Evolutionary conservation across 1,284 basidiomycete species (phyloP).

Genomic region (Irpex sp.): DNA sequence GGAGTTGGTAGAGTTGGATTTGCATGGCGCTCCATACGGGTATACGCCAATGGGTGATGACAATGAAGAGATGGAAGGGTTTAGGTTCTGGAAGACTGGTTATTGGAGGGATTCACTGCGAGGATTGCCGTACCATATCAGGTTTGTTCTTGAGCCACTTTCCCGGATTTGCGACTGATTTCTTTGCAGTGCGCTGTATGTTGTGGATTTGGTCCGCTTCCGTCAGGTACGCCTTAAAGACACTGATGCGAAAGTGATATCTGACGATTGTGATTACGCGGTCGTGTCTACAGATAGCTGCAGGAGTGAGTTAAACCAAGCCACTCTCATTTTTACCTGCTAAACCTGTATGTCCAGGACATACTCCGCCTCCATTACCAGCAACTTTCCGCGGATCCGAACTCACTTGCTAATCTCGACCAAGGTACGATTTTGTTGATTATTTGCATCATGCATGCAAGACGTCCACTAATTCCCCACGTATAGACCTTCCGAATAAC

Average conservation of each 20-base stretch:
- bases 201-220: slow-evolving; percentile 95
- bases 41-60: slow-evolving; percentile 99
- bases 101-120: slow-evolving; percentile 88
- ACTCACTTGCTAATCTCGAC: slow-evolving; percentile 92
- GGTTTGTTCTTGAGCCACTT: slow-evolving; percentile 37
- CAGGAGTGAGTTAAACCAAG: slow-evolving; percentile 57
- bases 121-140: slow-evolving; percentile 89
- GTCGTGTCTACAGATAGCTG: slow-evolving; percentile 53
- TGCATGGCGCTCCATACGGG: slow-evolving; percentile 89
- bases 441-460: neutral
- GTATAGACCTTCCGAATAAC: slow-evolving; percentile 88
- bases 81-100: slow-evolving; percentile 96
- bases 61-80: slow-evolving; percentile 93
- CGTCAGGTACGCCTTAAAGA: slow-evolving; percentile 52
- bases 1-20: slow-evolving; percentile 87
- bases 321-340: neutral
- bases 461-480: neutral
- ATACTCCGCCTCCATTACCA: slow-evolving; percentile 92
- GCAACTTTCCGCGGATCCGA: slow-evolving; percentile 87
- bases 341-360: slow-evolving; percentile 48
- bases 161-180: neutral
- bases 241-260: too few relatives aligned
- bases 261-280: neutral
- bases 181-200: slow-evolving; percentile 79
- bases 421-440: slow-evolving; percentile 53